Evolutionary conservation across 306 rosid species (phyloP).

Genomic region (Acacia crassicarpa): DNA sequence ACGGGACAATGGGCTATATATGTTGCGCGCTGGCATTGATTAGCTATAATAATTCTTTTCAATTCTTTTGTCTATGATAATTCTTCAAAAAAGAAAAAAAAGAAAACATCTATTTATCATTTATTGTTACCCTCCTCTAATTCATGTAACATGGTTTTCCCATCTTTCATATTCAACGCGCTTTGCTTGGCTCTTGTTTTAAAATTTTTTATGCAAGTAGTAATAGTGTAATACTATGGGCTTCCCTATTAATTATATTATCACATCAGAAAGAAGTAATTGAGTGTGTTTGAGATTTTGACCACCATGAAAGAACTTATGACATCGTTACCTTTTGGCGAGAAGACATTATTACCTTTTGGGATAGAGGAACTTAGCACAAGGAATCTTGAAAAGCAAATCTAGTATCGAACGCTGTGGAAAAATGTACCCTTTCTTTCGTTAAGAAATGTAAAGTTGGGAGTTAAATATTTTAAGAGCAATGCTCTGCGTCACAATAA

Average conservation of each 20-base stretch:
- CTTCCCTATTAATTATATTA: slow-evolving; percentile 9
- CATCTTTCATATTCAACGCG: not conserved
- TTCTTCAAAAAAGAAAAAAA: not conserved
- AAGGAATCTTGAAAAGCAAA: slow-evolving; percentile 1
- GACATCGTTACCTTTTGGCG: not conserved
- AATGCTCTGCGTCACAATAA: slow-evolving; percentile 10
- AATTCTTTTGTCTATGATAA: slow-evolving; percentile 4
- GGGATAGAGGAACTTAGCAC: not conserved
- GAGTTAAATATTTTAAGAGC: not conserved
- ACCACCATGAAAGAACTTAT: not conserved
- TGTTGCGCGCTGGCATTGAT: not conserved
- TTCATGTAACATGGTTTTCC: not conserved
- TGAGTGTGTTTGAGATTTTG: not conserved
- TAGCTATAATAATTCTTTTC: not conserved
- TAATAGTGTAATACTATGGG: not conserved
- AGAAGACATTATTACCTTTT: not conserved
- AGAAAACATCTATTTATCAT: not conserved
- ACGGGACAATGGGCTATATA: not conserved
- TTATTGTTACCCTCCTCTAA: slow-evolving; percentile 1
- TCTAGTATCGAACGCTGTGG: not conserved
- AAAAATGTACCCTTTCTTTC: not conserved
- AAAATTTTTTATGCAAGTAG: not conserved
- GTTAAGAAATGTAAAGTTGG: not conserved
- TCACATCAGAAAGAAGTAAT: slow-evolving; percentile 7
- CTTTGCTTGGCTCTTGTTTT: not conserved